These are phyloP conservation scores for Evernia prunastri DNA, from an alignment of 495 filamentous ascomycete species.

Conservation along the genomic window DNA sequence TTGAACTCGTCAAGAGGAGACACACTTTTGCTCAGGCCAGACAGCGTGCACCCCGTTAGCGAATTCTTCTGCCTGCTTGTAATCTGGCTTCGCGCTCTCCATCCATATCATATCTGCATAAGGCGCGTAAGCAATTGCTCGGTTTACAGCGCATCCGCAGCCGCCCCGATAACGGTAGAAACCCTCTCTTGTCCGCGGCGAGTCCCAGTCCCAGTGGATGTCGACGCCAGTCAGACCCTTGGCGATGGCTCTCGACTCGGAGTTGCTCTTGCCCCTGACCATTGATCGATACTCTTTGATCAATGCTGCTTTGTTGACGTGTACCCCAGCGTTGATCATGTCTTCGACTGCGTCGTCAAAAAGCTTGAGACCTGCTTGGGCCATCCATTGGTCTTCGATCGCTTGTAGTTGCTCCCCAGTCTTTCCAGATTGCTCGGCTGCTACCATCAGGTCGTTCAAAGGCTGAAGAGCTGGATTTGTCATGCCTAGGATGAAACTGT, in stretches of 20 bases:
- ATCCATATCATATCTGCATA: slow-evolving; percentile 98
- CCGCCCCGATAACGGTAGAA: slow-evolving; percentile 90
- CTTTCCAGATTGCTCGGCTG: slow-evolving; percentile 79
- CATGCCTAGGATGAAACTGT: slow-evolving; percentile 82
- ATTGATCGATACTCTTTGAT: slow-evolving; percentile 56
- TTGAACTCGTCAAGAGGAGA: slow-evolving; percentile 13
- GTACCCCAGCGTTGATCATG: slow-evolving; percentile 60
- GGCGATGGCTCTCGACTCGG: slow-evolving; percentile 76
- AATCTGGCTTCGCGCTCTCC: slow-evolving; percentile 96
- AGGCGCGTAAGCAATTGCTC: slow-evolving; percentile 85
- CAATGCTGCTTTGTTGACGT: slow-evolving; percentile 61
- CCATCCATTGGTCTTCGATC: slow-evolving; percentile 84
- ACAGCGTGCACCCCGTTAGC: slow-evolving; percentile 89
- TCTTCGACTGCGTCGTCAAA: slow-evolving; percentile 87
- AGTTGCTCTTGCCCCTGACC: slow-evolving; percentile 77
- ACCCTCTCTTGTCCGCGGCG: slow-evolving; percentile 83
- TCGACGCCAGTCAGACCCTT: slow-evolving; percentile 74
- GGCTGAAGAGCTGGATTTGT: slow-evolving; percentile 83
- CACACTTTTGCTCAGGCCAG: slow-evolving; percentile 93
- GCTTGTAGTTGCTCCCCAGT: slow-evolving; percentile 73
- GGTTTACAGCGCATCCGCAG: slow-evolving; percentile 85
- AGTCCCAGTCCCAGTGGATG: slow-evolving; percentile 89
- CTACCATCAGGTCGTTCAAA: slow-evolving; percentile 84
- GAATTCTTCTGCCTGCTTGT: slow-evolving; percentile 85
- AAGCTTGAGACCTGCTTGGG: slow-evolving; percentile 78